Evolutionary conservation across 169 alveolate genomes (phyloP).

Genomic region (Plasmodium sp.): DNA sequence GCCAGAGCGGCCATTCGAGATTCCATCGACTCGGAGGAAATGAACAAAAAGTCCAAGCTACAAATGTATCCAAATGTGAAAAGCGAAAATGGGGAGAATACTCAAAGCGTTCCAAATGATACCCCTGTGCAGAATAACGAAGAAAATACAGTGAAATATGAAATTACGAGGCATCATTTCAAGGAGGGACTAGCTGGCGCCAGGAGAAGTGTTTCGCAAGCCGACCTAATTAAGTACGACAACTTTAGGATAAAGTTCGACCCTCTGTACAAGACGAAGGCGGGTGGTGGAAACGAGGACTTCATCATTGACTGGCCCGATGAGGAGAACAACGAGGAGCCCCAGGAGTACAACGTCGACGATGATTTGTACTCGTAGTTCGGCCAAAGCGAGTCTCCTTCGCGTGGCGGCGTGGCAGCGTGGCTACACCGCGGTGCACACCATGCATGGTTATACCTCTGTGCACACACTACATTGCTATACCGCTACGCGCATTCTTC

Average conservation of each 20-base stretch:
- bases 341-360: conserved; percentile 66
- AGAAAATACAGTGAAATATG: conserved; percentile 94
- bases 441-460: too few relatives aligned
- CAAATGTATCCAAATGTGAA: conserved; percentile 73
- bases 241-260: conserved; percentile 98
- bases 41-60: conserved; percentile 78
- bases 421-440: background rate
- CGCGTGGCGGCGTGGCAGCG: background rate
- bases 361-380: conserved; percentile 68
- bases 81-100: conserved; percentile 74
- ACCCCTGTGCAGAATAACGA: conserved; percentile 75
- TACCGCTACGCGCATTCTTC: background rate
- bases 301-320: conserved; percentile 96
- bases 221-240: conserved; percentile 94
- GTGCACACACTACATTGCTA: too few relatives aligned
- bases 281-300: conserved; percentile 90
- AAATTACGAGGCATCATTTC: conserved; percentile 97
- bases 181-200: conserved; percentile 99
- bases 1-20: conserved; percentile 99
- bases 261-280: conserved; percentile 96
- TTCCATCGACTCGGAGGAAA: conserved; percentile 90
- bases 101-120: background rate
- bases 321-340: conserved; percentile 76
- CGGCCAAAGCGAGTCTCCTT: background rate
- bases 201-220: conserved; percentile 96